These are phyloP conservation scores for Raffaelea arxii DNA, from an alignment of 2,329 filamentous ascomycete genomes.

Conservation along the genomic window DNA sequence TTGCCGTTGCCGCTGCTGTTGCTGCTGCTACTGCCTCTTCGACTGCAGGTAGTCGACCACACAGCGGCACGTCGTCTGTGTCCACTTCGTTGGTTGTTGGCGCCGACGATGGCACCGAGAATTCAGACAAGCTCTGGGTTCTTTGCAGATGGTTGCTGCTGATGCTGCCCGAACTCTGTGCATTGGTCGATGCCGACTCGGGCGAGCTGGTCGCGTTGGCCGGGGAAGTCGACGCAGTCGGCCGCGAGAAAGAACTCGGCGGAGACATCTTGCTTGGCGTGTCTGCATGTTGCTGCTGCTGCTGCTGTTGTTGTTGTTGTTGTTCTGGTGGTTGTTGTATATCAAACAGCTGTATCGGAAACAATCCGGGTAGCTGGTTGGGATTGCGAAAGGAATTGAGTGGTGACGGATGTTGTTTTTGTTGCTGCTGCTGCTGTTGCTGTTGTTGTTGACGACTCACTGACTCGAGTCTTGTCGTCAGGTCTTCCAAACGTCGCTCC, in stretches of 20 bases:
- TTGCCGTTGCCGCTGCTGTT: background rate
- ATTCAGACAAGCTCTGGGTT: background rate
- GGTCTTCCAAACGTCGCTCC: constrained; percentile 38
- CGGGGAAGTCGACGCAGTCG: background rate
- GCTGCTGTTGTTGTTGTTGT: background rate
- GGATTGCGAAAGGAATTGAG: too few species aligned
- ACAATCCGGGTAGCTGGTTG: too few species aligned
- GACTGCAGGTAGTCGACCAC: background rate
- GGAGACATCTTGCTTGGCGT: background rate
- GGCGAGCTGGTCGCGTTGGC: background rate
- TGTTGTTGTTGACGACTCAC: constrained; percentile 8
- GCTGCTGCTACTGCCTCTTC: background rate
- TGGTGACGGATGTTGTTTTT: constrained; percentile 13
- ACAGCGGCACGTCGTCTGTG: background rate
- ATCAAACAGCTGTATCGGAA: too few species aligned
- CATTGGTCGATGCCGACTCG: background rate
- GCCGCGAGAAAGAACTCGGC: background rate
- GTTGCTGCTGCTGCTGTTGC: constrained; percentile 7
- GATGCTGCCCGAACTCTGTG: constrained; percentile 7
- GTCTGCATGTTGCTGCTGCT: background rate
- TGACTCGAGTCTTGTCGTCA: constrained; percentile 33
- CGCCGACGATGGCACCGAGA: background rate
- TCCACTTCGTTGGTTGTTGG: background rate
- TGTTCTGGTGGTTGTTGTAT: constrained; percentile 2
- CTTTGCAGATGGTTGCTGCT: constrained; percentile 5